Conservation (phyloP, 139 green algal genomes). For the Picochlorum costavermella region DNA sequence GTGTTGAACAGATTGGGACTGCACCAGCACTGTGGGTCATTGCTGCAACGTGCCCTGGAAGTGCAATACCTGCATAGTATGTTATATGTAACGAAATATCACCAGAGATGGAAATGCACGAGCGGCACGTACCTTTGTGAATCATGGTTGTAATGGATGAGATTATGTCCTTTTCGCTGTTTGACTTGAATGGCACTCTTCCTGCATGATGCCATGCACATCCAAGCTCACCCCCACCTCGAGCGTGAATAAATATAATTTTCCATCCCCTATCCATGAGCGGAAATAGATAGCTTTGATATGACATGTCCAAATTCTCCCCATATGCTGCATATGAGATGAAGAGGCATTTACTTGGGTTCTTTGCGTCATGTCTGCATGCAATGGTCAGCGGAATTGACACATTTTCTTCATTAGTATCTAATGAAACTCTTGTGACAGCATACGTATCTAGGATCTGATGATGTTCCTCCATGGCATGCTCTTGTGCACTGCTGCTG, state of each 20-base stretch:
- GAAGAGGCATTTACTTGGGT: conserved; percentile 36
- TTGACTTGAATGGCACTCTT: conserved; percentile 26
- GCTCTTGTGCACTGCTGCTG: background rate
- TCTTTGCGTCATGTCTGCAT: background rate
- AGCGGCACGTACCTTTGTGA: conserved; percentile 4
- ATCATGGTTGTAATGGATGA: conserved; percentile 35
- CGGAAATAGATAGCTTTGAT: conserved; percentile 31
- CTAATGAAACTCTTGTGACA: too few species aligned
- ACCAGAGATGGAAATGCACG: background rate
- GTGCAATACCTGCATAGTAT: conserved; percentile 5
- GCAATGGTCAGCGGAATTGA: background rate
- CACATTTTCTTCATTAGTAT: background rate
- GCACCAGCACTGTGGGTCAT: conserved; percentile 34
- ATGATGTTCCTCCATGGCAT: too few species aligned
- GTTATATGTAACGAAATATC: too few species aligned
- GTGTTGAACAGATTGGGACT: conserved; percentile 16
- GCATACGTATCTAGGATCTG: too few species aligned
- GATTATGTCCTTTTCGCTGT: conserved; percentile 43
- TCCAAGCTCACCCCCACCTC: conserved; percentile 70
- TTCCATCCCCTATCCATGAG: conserved; percentile 54
- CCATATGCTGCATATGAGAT: conserved; percentile 73
- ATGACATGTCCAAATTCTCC: conserved; percentile 44
- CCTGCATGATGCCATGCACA: conserved; percentile 60
- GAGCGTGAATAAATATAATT: conserved; percentile 54
- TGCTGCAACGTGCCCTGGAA: conserved; percentile 15